Conservation (phyloP, 768 basidiomycete species). For the Sarcodon sp. region DNA sequence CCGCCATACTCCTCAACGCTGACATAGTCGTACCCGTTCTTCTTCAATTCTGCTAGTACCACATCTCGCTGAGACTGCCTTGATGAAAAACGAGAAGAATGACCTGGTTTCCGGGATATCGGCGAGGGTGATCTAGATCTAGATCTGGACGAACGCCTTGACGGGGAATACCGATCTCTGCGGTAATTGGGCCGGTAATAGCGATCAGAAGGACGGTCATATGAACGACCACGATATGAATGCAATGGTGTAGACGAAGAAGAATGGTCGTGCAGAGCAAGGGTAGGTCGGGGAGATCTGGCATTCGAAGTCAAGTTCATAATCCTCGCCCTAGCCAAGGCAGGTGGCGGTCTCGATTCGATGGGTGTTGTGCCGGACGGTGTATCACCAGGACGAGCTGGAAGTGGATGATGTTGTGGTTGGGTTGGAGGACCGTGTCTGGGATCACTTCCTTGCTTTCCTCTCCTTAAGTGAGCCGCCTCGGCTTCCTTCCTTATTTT, state of each 20-base stretch:
- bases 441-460: slow-evolving; percentile 1
- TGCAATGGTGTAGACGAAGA: slow-evolving; percentile 23
- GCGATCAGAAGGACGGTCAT: slow-evolving; percentile 10
- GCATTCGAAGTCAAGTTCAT: slow-evolving; percentile 12
- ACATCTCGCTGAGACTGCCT: slow-evolving; percentile 18
- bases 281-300: slow-evolving; percentile 2
- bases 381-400: neutral
- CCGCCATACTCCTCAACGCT: slow-evolving; percentile 29
- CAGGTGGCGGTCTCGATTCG: slow-evolving; percentile 8
- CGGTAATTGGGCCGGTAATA: slow-evolving; percentile 5
- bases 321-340: slow-evolving; percentile 9
- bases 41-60: slow-evolving; percentile 37
- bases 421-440: neutral
- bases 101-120: slow-evolving; percentile 24
- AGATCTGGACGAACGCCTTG: slow-evolving; percentile 12
- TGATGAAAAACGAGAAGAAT: slow-evolving; percentile 15
- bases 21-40: slow-evolving; percentile 58
- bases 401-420: neutral
- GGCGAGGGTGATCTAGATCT: slow-evolving; percentile 28
- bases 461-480: slow-evolving; percentile 5
- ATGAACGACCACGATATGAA: slow-evolving; percentile 12
- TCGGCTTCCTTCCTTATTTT: slow-evolving; percentile 8
- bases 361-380: neutral
- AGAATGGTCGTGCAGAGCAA: slow-evolving; percentile 12
- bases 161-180: slow-evolving; percentile 7